phyloP scores from a whole-genome alignment of 768 basidiomycete species.

The Trametes meyenii region DNA sequence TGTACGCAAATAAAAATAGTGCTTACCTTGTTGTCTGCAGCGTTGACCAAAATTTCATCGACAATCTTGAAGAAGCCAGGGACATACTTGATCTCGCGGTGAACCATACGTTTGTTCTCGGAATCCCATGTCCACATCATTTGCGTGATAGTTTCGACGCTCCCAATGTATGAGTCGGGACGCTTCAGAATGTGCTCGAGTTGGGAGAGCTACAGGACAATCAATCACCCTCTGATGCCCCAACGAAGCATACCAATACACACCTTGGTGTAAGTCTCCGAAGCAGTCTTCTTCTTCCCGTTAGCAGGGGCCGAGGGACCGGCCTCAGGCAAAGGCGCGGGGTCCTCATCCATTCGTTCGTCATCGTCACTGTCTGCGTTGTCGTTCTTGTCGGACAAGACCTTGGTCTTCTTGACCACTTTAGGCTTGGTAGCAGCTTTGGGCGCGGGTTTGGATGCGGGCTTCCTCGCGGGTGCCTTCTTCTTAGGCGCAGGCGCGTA shows the following conservation, averaged over 20 bases:
- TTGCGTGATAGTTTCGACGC: conserved; percentile 86
- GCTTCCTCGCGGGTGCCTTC: conserved; percentile 36
- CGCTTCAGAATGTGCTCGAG: conserved; percentile 92
- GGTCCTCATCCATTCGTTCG: conserved; percentile 45
- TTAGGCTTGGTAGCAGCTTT: conserved; percentile 55
- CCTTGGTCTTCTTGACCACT: conserved; percentile 66
- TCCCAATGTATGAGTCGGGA: conserved; percentile 96
- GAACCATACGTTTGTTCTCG: conserved; percentile 79
- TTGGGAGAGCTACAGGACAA: conserved; percentile 74
- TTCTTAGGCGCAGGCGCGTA: conserved; percentile 60
- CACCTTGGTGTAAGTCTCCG: conserved; percentile 91
- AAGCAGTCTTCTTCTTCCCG: conserved; percentile 82
- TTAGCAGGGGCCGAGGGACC: conserved; percentile 36
- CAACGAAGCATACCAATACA: conserved; percentile 21
- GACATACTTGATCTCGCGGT: conserved; percentile 85
- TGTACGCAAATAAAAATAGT: too few species aligned
- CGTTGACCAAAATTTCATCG: conserved; percentile 98
- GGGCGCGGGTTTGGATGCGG: conserved; percentile 49
- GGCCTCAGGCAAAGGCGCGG: conserved; percentile 35
- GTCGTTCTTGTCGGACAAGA: conserved; percentile 63
- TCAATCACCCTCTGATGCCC: conserved; percentile 7
- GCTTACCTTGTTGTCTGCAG: conserved; percentile 95
- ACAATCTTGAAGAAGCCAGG: conserved; percentile 99
- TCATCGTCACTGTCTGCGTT: conserved; percentile 57
- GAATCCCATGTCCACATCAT: conserved; percentile 94